phyloP scores from a whole-genome alignment of 805 yeast species.

The Priceomyces melissophilus region DNA sequence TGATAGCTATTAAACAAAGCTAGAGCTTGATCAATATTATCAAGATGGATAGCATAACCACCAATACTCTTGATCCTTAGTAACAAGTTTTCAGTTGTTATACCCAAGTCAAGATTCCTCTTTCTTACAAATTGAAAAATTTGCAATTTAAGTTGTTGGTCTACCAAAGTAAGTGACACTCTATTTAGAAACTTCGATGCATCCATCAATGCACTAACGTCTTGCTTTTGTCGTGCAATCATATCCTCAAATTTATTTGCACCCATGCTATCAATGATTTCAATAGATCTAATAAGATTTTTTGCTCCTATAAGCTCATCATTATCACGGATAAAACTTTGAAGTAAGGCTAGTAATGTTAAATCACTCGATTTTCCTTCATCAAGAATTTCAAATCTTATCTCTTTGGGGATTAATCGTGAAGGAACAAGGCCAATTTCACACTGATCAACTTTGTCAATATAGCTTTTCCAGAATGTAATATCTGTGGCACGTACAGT shows the following conservation, averaged over 20 bases:
- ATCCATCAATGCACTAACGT: not conserved
- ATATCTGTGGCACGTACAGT: conserved; percentile 1
- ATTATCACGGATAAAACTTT: conserved; percentile 9
- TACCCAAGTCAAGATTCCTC: conserved; percentile 21
- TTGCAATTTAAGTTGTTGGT: not conserved
- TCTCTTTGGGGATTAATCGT: not conserved
- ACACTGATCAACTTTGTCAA: conserved; percentile 7
- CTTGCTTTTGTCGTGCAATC: not conserved
- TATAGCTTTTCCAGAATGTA: conserved; percentile 1
- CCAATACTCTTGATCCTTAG: conserved; percentile 32
- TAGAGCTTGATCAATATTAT: conserved; percentile 27
- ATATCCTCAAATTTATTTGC: conserved; percentile 1
- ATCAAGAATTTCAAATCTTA: not conserved
- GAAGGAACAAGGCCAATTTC: conserved; percentile 3
- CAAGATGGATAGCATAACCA: conserved; percentile 27
- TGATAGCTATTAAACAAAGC: conserved; percentile 40
- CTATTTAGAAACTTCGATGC: not conserved
- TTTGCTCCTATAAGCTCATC: conserved; percentile 12
- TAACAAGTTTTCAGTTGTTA: conserved; percentile 25
- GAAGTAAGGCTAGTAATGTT: conserved; percentile 12
- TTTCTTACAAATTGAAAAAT: conserved; percentile 19
- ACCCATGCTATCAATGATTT: not conserved
- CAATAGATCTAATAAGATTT: conserved; percentile 6
- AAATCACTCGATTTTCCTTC: not conserved
- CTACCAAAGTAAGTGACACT: not conserved